Conservation (phyloP, 139 green algal genomes). For the Chlamydomonas schloesseri region DNA sequence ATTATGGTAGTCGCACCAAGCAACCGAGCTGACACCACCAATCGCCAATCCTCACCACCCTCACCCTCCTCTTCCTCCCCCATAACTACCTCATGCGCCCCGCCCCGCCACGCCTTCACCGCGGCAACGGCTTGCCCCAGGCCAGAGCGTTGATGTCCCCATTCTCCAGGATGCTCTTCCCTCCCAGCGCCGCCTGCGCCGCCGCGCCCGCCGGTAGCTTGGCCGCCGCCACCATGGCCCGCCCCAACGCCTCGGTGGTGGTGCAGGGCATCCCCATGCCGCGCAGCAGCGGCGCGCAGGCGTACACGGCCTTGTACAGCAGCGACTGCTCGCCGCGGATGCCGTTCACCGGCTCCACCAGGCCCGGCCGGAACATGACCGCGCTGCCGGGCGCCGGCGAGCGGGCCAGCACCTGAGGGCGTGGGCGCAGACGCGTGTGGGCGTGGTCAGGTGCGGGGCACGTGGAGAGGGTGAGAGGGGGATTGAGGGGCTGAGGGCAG, state of each 20-base stretch:
- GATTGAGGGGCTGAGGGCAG: too few species aligned
- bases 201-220: neutral
- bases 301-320: slow-evolving; percentile 15
- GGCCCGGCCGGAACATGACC: slow-evolving; percentile 17
- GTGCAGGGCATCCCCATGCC: neutral
- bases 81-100: too few species aligned
- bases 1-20: too few species aligned
- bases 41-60: too few species aligned
- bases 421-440: too few species aligned
- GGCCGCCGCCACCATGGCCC: slow-evolving; percentile 18
- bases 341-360: slow-evolving; percentile 21
- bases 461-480: neutral
- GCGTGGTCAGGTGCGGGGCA: too few species aligned
- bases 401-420: slow-evolving; percentile 7
- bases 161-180: slow-evolving; percentile 12
- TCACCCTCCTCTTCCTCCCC: too few species aligned
- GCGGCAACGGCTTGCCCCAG: too few species aligned
- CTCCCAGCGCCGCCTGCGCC: too few species aligned
- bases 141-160: neutral
- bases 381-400: neutral
- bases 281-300: neutral
- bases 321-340: slow-evolving; percentile 27
- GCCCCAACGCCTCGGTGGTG: neutral
- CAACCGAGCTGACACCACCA: too few species aligned
- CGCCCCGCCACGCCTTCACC: too few species aligned